Base-by-base conservation (phyloP, 2,329 filamentous ascomycete species). In the Aureobasidium sp. region DNA sequence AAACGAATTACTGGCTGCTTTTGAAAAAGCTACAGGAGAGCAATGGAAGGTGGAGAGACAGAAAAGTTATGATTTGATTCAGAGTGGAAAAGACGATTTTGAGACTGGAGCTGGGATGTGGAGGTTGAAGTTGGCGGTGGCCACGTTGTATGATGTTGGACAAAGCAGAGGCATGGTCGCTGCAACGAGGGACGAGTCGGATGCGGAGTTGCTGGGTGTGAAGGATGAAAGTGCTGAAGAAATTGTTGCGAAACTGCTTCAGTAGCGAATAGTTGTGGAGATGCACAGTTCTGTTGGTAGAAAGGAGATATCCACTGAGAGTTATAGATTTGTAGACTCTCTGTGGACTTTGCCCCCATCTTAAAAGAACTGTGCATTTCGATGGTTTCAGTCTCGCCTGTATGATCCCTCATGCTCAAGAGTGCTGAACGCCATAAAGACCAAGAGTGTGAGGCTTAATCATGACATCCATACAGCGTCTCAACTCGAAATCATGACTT, bases 1-100 rank as follows among this genome's bases (percentile, higher is more conserved):
- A 69, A 81, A 82, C 37, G 76, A 86, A 63, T 69, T 87, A 3
- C 68, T 86, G 1, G 69, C 73, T 8, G 66, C 65, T 2, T 64
- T 65, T 25, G 59, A 67, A 30, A 60, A 59, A 13, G 57, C 25
- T 6, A 64, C 61, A n/a, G 63, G 59, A n/a, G 16, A 42, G 9
- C 41, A 60, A 13, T 67, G 65, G 65, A 21, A 62, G 2, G 54
- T 63, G 0, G 9, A 32, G n/a, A 45, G 42, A 8, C 30, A 13
- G 7, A 58, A 47, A 13, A 62, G 49, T 11, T 37, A 53, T 34
- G 62, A 53, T 15, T 47, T 66, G 57, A 53, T 63, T 47, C 34
- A 47, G 5, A 53, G 32, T 11, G 64, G 62, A 1, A 41, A 54
- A 49, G 47, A 11, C 2, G 63, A 64, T 16, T 39, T 27, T 30